phyloP scores from a whole-genome alignment of 2,329 filamentous ascomycete species.

The Mariannaea elegans region DNA sequence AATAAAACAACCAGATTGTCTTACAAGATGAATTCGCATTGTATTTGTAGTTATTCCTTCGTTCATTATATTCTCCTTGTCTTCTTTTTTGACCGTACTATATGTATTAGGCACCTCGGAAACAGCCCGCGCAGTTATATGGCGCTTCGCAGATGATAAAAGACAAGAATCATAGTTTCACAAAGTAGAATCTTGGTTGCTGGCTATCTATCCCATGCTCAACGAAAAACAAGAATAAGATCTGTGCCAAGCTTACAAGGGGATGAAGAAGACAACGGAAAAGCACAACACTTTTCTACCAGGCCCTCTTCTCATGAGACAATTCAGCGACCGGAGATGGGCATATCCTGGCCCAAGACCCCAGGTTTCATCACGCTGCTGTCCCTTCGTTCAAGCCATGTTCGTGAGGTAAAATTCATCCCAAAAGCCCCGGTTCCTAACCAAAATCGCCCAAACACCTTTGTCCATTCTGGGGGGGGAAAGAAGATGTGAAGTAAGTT shows the following conservation, averaged over 20 bases:
- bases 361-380: conserved; percentile 5
- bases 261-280: conserved; percentile 7
- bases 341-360: not conserved
- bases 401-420: conserved; percentile 19
- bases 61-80: no score
- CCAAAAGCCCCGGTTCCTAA: conserved; percentile 25
- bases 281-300: conserved; percentile 18
- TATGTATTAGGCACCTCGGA: no score
- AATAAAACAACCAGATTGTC: no score
- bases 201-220: conserved; percentile 15
- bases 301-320: conserved; percentile 20
- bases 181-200: not conserved
- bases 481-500: conserved; percentile 16
- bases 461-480: conserved; percentile 26
- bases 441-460: conserved; percentile 38
- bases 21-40: no score
- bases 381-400: conserved; percentile 14
- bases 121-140: no score
- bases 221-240: conserved; percentile 18
- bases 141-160: not conserved
- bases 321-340: conserved; percentile 8
- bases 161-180: not conserved
- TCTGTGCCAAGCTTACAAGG: conserved; percentile 36
- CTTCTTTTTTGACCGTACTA: no score
- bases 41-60: no score